phyloP scores from a whole-genome alignment of 75 land plant species.

The Picea glauca region DNA sequence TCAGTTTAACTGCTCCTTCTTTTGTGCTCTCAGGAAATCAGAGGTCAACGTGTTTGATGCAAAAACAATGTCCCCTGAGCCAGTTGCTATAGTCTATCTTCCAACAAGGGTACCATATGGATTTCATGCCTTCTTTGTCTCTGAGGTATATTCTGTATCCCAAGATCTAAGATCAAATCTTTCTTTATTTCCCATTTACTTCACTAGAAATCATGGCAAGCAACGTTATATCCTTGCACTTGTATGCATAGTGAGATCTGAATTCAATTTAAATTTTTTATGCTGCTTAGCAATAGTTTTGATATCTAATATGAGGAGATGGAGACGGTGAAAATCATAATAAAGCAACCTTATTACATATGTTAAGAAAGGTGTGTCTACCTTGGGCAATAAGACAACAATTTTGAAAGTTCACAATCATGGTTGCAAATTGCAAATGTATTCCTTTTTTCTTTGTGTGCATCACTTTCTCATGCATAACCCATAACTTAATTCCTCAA shows the following conservation, averaged over 20 bases:
- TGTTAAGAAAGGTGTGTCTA: too few relatives aligned
- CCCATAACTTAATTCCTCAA: not conserved
- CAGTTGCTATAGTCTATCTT: conserved; percentile 78
- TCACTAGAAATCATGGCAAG: not conserved
- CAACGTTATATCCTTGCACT: not conserved
- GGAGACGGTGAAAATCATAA: too few relatives aligned
- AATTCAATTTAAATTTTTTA: too few relatives aligned
- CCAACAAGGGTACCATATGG: conserved; percentile 84
- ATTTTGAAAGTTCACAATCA: not conserved
- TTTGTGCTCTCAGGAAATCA: conserved; percentile 54
- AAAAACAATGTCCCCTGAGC: conserved; percentile 80
- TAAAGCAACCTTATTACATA: too few relatives aligned
- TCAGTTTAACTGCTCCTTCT: not conserved
- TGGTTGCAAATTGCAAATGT: not conserved
- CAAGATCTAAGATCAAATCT: not conserved
- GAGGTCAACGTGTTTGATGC: conserved; percentile 82
- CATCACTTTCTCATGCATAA: not conserved
- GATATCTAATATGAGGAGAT: too few relatives aligned
- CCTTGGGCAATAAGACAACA: too few relatives aligned
- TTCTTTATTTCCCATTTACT: not conserved
- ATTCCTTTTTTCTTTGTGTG: not conserved
- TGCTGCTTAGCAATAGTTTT: too few relatives aligned
- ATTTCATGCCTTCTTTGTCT: conserved; percentile 90
- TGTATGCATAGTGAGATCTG: not conserved
- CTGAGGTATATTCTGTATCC: conserved; percentile 43